Conservation (phyloP, 2,329 filamentous ascomycete genomes). For the Fusarium compactum region DNA sequence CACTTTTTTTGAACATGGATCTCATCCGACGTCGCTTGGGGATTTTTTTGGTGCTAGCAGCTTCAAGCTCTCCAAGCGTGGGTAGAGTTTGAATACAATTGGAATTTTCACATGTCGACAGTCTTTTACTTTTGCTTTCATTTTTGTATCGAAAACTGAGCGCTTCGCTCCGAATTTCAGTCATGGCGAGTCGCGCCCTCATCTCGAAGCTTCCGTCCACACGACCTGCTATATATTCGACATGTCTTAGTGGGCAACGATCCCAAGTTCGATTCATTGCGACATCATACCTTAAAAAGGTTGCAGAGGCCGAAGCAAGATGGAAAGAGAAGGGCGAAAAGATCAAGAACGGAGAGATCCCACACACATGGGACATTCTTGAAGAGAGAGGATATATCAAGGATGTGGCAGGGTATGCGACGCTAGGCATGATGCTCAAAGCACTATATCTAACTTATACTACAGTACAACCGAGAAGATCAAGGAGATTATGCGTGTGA, state of each 20-base stretch:
- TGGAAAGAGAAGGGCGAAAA: conserved; percentile 63
- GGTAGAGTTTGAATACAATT: conserved; percentile 10
- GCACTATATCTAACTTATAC: conserved; percentile 8
- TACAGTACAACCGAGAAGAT: conserved; percentile 64
- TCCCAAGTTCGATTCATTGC: conserved; percentile 54
- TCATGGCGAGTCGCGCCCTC: conserved; percentile 48
- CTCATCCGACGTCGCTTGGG: conserved; percentile 39
- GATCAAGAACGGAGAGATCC: conserved; percentile 63
- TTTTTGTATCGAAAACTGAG: not conserved
- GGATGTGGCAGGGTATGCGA: conserved; percentile 76
- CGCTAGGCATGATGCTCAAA: not conserved
- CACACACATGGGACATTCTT: conserved; percentile 72
- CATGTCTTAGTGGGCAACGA: conserved; percentile 42
- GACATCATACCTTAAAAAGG: conserved; percentile 59
- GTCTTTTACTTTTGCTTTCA: not conserved
- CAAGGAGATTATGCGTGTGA: conserved; percentile 71
- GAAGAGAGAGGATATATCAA: conserved; percentile 81
- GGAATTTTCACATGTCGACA: not conserved
- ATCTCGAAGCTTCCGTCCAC: conserved; percentile 44
- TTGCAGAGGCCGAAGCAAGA: conserved; percentile 54
- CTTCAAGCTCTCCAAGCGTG: conserved; percentile 32
- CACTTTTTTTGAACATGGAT: conserved; percentile 25
- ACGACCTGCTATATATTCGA: conserved; percentile 41
- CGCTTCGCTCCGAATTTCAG: not conserved
- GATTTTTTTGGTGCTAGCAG: conserved; percentile 42